Base-by-base conservation (phyloP, 257 asterid genomes). In the Przewalskia tangutica region DNA sequence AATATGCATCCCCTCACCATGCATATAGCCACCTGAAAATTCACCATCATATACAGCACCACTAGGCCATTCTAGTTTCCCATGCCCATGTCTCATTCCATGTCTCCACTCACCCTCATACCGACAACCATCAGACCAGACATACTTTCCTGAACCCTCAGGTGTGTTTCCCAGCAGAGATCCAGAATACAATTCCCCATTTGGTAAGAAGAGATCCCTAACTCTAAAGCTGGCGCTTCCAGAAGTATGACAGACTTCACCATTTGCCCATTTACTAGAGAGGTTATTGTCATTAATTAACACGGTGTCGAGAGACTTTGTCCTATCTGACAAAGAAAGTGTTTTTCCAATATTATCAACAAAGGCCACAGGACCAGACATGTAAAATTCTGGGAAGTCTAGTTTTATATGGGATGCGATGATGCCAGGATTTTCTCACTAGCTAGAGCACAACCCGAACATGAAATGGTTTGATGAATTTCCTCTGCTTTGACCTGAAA, bases 71-170 rank as follows among this genome's bases (percentile, higher is more conserved):
- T 83, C 91, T 70, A 92, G 90, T 58, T 85, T 95, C 17, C 99
- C 99, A 81, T 87, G 84, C 9, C 97, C 99, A 51, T 90, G 93
- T 84, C 93, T 92, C 99, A 91, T 89, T 88, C 99, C 99, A 79
- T 90, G 58, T 85, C 93, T 89, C 99, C 99, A 95, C 85, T 90
- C 97, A 16, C 98, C 98, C 82, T 91, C 97, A 8, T 94, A 96
- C 77, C 84, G 86, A 88, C 94, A 90, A 84, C 97, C 98, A 85
- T 93, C 98, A 4, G 97, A 85, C 99, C 99, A 96, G 38, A 82
- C 75, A 85, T 92, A 94, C 82, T 82, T 88, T 65, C 98, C 98
- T 1, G 90, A 83, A 73, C 98, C 97, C 82, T 92, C 99, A 4
- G 99, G 97, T 27, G 83, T 84, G 80, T 89, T 91, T 16, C 95